phyloP scores from a whole-genome alignment of 73 alveolate genomes.

The Urostyla sp. region DNA sequence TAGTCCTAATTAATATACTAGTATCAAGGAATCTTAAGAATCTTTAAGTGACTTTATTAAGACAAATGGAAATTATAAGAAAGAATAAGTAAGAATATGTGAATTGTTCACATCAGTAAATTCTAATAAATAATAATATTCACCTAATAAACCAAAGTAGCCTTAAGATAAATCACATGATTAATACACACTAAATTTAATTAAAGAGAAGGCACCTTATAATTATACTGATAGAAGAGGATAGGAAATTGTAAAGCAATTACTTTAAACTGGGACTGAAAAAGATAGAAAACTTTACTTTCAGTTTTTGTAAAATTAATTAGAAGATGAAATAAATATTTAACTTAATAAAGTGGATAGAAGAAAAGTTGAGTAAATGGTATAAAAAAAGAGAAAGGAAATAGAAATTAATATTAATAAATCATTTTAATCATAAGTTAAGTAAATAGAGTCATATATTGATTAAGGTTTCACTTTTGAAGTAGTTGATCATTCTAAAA shows the following conservation, averaged over 20 bases:
- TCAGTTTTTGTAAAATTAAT: background rate
- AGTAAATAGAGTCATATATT: conserved; percentile 9
- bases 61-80: conserved; percentile 20
- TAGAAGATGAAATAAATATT: background rate
- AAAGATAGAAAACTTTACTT: background rate
- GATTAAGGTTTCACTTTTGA: conserved; percentile 34
- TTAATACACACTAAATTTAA: background rate
- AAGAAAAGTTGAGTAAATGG: background rate
- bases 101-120: conserved; percentile 10
- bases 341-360: background rate
- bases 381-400: background rate
- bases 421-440: conserved; percentile 12
- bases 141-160: background rate
- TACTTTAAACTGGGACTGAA: conserved; percentile 13
- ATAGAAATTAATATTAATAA: background rate
- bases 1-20: background rate
- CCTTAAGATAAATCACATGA: background rate
- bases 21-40: background rate
- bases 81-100: conserved; percentile 23
- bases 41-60: conserved; percentile 9
- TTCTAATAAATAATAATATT: background rate
- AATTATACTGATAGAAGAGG: background rate
- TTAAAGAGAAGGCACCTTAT: background rate
- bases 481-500: background rate
- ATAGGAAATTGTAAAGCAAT: background rate